A percentile compares a stretch with the other conserved stretches of the same genome.
phyloP scores from a whole-genome alignment of 148 eudicot species.

The Nepenthes gracilis region DNA sequence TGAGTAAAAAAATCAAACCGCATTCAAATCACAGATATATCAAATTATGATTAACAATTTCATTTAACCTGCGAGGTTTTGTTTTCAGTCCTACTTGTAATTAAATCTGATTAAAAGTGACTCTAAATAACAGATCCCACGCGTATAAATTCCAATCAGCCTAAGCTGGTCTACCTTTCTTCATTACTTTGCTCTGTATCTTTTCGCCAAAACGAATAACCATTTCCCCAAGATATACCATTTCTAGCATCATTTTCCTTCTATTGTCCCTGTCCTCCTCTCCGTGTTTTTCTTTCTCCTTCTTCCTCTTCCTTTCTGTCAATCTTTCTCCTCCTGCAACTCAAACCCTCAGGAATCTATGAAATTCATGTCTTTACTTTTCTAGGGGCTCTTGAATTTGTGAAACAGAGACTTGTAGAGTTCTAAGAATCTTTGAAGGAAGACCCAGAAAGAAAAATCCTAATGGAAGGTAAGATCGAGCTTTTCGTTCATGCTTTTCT shows the following conservation, averaged over 20 bases:
- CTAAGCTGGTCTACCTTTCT: too few species aligned
- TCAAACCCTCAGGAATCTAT: constrained; percentile 1
- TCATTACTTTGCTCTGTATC: too few species aligned
- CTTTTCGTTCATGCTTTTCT: not conserved
- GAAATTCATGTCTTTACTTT: not conserved
- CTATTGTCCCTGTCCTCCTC: not conserved
- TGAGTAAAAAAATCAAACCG: too few species aligned
- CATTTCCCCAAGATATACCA: constrained; percentile 25
- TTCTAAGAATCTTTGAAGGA: constrained; percentile 12
- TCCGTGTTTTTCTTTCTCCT: not conserved
- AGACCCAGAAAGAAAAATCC: constrained; percentile 6
- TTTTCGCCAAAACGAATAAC: constrained; percentile 11
- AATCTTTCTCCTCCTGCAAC: not conserved
- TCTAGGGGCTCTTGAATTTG: constrained; percentile 7
- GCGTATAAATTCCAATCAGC: too few species aligned
- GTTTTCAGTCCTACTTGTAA: too few species aligned
- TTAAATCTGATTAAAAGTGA: too few species aligned
- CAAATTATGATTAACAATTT: too few species aligned
- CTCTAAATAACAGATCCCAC: too few species aligned
- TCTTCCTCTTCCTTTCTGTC: not conserved
- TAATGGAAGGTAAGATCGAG: constrained; percentile 23
- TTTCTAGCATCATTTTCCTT: constrained; percentile 7
- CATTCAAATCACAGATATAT: too few species aligned
- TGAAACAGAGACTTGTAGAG: not conserved
- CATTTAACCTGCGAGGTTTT: too few species aligned